Evolutionary conservation across 2,329 filamentous ascomycete genomes (phyloP).

Genomic region (Pseudophaeomoniella oleicola): DNA sequence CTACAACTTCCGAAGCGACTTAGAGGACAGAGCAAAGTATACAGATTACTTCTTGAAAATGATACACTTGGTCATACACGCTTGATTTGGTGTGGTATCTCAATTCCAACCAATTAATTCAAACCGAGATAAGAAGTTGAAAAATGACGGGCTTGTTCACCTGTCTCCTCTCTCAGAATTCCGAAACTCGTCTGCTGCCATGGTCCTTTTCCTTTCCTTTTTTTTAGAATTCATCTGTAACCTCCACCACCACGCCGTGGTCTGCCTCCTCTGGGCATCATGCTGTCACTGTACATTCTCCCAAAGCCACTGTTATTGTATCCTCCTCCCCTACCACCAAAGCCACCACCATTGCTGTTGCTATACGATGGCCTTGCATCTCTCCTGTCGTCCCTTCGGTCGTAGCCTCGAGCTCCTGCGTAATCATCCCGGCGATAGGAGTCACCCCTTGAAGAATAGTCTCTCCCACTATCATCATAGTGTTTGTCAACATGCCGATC

Average conservation of each 20-base stretch:
- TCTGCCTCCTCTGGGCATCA: not conserved
- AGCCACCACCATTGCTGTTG: not conserved
- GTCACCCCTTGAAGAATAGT: not conserved
- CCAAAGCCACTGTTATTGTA: not conserved
- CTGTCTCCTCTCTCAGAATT: too few relatives aligned
- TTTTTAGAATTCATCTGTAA: conserved; percentile 17
- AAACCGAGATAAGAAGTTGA: too few relatives aligned
- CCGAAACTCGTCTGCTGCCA: too few relatives aligned
- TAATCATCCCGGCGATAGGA: conserved; percentile 1
- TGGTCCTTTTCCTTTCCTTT: too few relatives aligned
- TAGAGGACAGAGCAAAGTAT: too few relatives aligned
- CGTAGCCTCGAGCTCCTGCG: not conserved
- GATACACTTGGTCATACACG: too few relatives aligned
- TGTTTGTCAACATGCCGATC: not conserved
- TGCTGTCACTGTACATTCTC: conserved; percentile 1
- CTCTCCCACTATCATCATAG: not conserved
- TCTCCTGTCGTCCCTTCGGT: conserved; percentile 1
- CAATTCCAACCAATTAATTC: too few relatives aligned
- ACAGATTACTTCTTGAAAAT: too few relatives aligned
- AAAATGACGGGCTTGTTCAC: too few relatives aligned
- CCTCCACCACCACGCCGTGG: not conserved
- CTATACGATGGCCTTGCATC: not conserved
- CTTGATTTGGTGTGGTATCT: too few relatives aligned
- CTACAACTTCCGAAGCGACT: too few relatives aligned
- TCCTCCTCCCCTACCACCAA: not conserved